Base-by-base conservation (phyloP, 805 yeast species). In the Nakazawaea sp. region DNA sequence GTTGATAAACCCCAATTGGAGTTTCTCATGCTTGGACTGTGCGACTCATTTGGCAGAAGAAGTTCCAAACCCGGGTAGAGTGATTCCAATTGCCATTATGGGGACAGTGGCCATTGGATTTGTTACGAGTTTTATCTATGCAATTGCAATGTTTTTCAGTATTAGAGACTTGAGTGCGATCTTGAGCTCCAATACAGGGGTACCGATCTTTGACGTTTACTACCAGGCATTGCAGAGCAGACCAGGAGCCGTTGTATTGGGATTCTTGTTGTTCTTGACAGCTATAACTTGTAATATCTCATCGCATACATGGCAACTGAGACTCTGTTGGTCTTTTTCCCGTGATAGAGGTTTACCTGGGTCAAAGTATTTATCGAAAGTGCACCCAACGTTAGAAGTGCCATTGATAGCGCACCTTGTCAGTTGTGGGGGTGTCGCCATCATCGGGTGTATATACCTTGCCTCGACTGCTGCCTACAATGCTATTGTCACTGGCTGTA, bases 1-100 rank as follows among this genome's bases (percentile, higher is more conserved):
- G n/a, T 56, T 79, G 33, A 70, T 79, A 45, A 78, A 78, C 51
- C 82, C 85, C 5, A 72, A 75, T 39, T 80, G 83, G 83, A 72
- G 80, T 8, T 78, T 78, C 59, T 67, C 77, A 19, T 78, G 86
- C 45, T 63, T 78, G 34, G 88, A 80, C 50, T 73, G 78, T 40
- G 84, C 85, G 2, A 76, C 85, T 3, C 87, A 80, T 48, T 66
- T 81, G 70, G 77, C 81, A 17, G 88, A 81, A 50, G 87, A 80
- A 50, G 68, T 68, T 26, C 59, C 67, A 27, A 61, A 68, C 19
- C 84, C 87, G 4, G 72, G 72, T 47, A 62, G 69, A 34, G 66
- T 72, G 43, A 75, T 78, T 38, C 85, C 86, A 16, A 66, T 66
- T 34, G 76, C 81, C 2, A 76, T 79, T 44, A 61, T 76, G 51